Evolutionary conservation across 192 early-diverging fungal species (phyloP).

Genomic region (Mortierella hygrophila): DNA sequence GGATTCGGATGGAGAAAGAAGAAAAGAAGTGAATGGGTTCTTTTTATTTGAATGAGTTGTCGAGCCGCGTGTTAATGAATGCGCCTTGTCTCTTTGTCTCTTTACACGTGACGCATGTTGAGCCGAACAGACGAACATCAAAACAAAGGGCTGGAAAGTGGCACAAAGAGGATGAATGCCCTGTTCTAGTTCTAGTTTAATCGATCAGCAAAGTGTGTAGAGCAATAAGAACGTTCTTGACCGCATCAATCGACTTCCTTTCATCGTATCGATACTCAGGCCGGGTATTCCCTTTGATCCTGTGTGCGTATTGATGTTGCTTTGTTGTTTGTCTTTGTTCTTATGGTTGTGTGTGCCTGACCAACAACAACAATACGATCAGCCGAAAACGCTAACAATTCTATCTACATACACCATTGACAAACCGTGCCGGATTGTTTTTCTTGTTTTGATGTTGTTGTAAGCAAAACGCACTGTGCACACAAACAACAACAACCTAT

Average conservation of each 20-base stretch:
- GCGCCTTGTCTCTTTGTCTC: not conserved
- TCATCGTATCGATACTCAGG: not conserved
- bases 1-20: not conserved
- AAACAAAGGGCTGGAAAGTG: no score
- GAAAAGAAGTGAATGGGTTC: not conserved
- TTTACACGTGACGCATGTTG: conserved; percentile 6
- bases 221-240: not conserved
- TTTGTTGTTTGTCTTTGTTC: not conserved
- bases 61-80: not conserved
- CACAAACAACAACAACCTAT: not conserved
- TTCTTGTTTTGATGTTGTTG: not conserved
- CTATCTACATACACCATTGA: not conserved
- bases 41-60: not conserved
- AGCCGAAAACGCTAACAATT: not conserved
- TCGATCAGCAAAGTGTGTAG: not conserved
- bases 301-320: not conserved
- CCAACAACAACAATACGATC: conserved; percentile 5
- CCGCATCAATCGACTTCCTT: not conserved
- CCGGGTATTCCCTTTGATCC: not conserved
- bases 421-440: not conserved
- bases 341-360: not conserved
- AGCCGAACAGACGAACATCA: not conserved
- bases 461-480: not conserved
- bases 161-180: not conserved
- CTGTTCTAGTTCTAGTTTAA: no score